A percentile compares a stretch with the other conserved stretches of the same genome.
These are phyloP conservation scores for Paramecium primaurelia DNA, from an alignment of 73 alveolate species.

Conservation along the genomic window DNA sequence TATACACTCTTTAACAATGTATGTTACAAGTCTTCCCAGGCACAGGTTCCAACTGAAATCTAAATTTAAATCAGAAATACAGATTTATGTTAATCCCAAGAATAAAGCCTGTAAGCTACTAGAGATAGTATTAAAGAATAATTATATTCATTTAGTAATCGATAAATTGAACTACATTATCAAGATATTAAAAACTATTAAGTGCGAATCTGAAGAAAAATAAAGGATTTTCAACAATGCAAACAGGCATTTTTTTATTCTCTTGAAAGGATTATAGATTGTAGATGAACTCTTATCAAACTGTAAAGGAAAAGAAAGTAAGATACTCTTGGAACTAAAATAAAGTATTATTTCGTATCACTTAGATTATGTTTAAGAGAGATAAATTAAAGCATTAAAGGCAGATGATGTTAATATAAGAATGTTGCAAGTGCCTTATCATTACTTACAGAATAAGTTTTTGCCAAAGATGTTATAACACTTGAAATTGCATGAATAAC, in stretches of 20 bases:
- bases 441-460: background rate
- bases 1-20: constrained; percentile 1
- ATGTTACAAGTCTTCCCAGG: background rate
- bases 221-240: background rate
- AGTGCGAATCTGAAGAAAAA: background rate
- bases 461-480: background rate
- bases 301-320: background rate
- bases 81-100: background rate
- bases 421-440: background rate
- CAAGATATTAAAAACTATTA: background rate
- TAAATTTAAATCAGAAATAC: background rate
- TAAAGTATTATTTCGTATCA: background rate
- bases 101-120: background rate
- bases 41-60: background rate
- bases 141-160: background rate
- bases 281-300: constrained; percentile 13
- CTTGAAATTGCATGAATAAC: background rate
- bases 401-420: background rate
- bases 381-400: background rate
- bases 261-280: background rate
- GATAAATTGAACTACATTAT: background rate
- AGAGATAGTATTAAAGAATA: background rate
- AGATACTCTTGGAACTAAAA: background rate
- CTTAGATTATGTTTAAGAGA: background rate
- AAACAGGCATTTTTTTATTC: background rate